Evolutionary conservation across 768 basidiomycete species (phyloP).

Genomic region (Trametes meyenii): DNA sequence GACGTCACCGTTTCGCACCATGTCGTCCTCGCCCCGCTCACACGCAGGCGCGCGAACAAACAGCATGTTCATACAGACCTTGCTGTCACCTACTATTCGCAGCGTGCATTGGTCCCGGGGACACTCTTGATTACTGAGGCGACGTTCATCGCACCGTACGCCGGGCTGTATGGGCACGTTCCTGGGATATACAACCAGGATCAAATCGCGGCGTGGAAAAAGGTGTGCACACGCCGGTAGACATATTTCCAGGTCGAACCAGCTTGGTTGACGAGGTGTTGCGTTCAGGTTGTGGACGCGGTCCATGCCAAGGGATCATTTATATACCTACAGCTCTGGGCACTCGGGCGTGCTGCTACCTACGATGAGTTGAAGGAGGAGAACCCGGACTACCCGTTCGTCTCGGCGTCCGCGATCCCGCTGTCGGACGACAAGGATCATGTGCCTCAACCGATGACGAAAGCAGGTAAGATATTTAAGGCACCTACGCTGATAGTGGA

Average conservation of each 20-base stretch:
- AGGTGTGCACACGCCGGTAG: slow-evolving; percentile 24
- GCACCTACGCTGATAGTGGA: neutral
- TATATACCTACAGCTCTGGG: slow-evolving; percentile 61
- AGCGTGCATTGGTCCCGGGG: slow-evolving; percentile 48
- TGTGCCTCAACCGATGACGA: slow-evolving; percentile 30
- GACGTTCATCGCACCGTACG: slow-evolving; percentile 50
- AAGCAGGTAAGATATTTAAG: slow-evolving; percentile 9
- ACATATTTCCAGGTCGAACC: too few relatives aligned
- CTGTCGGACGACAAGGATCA: neutral
- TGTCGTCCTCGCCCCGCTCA: neutral
- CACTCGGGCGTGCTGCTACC: slow-evolving; percentile 48
- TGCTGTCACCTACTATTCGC: slow-evolving; percentile 47
- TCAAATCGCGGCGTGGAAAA: slow-evolving; percentile 56
- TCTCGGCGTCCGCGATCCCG: slow-evolving; percentile 30
- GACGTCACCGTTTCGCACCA: neutral
- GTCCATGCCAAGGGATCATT: slow-evolving; percentile 56
- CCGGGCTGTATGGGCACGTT: slow-evolving; percentile 46
- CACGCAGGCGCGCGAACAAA: slow-evolving; percentile 37
- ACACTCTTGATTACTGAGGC: slow-evolving; percentile 59
- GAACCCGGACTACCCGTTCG: slow-evolving; percentile 27
- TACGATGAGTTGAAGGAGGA: slow-evolving; percentile 39
- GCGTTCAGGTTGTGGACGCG: slow-evolving; percentile 49
- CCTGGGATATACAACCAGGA: slow-evolving; percentile 65
- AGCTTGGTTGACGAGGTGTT: neutral
- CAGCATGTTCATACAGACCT: slow-evolving; percentile 39